Percentiles rank a stretch among this genome's conserved stretches.
phyloP scores from a whole-genome alignment of 169 alveolate genomes.

The Fabrea salina region DNA sequence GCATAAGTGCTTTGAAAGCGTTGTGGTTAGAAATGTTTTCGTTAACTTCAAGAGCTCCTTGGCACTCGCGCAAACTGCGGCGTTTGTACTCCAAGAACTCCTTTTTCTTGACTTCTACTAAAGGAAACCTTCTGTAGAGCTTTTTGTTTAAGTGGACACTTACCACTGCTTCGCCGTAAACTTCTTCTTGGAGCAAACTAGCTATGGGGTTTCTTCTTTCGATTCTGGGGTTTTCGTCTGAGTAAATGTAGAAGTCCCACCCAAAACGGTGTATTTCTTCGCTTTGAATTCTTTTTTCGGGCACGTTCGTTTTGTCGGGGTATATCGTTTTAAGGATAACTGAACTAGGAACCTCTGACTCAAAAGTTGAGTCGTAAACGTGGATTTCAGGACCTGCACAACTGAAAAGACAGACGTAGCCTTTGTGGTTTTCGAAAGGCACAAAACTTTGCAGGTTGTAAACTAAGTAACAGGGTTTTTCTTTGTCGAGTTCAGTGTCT shows the following conservation, averaged over 20 bases:
- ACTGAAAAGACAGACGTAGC: neutral
- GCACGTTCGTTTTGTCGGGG: neutral
- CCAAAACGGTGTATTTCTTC: neutral
- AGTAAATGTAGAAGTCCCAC: neutral
- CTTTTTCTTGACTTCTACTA: neutral
- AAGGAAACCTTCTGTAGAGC: neutral
- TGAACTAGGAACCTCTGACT: neutral
- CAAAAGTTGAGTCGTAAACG: neutral
- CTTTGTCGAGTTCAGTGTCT: neutral
- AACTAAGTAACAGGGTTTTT: neutral
- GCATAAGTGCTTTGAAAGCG: slow-evolving; percentile 4
- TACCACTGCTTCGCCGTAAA: slow-evolving; percentile 16
- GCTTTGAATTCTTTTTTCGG: neutral
- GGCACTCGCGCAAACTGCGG: neutral
- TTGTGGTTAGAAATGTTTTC: neutral
- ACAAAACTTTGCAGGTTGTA: neutral
- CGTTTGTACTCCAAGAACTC: neutral
- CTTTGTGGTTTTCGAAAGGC: neutral
- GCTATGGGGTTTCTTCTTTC: neutral
- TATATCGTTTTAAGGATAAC: neutral
- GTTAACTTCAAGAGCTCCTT: neutral
- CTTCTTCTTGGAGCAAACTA: neutral
- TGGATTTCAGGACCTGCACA: slow-evolving; percentile 15
- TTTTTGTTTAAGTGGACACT: neutral
- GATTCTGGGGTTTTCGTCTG: slow-evolving; percentile 3